Conservation (phyloP, 805 yeast genomes). For the Dipodascus geniculatus region DNA sequence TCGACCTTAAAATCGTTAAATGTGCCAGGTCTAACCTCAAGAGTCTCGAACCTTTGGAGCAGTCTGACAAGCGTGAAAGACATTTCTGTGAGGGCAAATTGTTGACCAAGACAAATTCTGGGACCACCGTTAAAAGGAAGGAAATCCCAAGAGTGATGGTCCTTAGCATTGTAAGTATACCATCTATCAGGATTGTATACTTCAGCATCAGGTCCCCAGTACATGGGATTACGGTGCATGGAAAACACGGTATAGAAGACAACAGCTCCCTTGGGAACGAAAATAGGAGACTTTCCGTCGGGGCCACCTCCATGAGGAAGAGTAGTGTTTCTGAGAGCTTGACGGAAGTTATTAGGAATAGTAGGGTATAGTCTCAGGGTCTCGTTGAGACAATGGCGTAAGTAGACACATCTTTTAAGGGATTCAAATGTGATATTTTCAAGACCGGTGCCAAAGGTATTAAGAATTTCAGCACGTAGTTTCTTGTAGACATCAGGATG, state of each 20-base stretch:
- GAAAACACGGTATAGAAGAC: constrained; percentile 28
- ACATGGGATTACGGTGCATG: constrained; percentile 29
- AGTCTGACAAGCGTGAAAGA: constrained; percentile 31
- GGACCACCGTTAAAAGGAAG: constrained; percentile 41
- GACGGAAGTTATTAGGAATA: constrained; percentile 35
- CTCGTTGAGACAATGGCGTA: constrained; percentile 34
- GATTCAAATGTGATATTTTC: constrained; percentile 28
- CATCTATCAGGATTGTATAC: constrained; percentile 32
- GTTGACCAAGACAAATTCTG: constrained; percentile 39
- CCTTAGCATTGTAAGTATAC: constrained; percentile 17
- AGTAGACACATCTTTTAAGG: constrained; percentile 32
- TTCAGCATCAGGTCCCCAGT: constrained; percentile 32
- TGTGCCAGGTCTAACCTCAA: background rate
- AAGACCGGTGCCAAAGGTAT: constrained; percentile 17
- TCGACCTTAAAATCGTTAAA: background rate
- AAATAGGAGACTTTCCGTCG: constrained; percentile 26
- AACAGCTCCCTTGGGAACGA: constrained; percentile 29
- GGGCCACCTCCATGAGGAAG: constrained; percentile 38
- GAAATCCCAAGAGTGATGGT: constrained; percentile 32
- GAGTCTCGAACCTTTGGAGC: constrained; percentile 21
- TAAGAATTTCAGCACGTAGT: constrained; percentile 22
- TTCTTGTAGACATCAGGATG: constrained; percentile 29
- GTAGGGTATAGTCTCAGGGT: constrained; percentile 35
- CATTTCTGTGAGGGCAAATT: constrained; percentile 39
- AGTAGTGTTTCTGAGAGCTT: constrained; percentile 31